A percentile compares a stretch with the other conserved stretches of the same genome.
phyloP scores from a whole-genome alignment of 2,329 filamentous ascomycete genomes.

The Colletotrichum siamense region DNA sequence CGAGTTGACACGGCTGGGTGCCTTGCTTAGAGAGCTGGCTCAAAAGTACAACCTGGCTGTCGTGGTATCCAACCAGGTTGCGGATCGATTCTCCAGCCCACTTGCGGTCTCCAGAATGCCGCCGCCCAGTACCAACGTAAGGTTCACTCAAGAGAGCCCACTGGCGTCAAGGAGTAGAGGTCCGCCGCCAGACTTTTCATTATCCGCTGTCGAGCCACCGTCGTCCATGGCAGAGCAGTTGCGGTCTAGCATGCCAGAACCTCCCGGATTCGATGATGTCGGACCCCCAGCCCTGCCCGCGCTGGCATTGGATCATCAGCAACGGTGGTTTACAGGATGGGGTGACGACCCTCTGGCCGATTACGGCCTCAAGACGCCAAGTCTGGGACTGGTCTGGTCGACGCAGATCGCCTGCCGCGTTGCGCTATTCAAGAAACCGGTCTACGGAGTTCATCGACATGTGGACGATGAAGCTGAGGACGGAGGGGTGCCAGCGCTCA shows the following conservation, averaged over 20 bases:
- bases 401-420: constrained; percentile 87
- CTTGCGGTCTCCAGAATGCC: constrained; percentile 26
- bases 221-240: constrained; percentile 43
- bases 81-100: constrained; percentile 73
- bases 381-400: constrained; percentile 87
- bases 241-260: constrained; percentile 38
- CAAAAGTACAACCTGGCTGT: constrained; percentile 77
- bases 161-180: constrained; percentile 50
- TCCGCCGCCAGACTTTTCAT: constrained; percentile 30
- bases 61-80: constrained; percentile 94
- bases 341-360: constrained; percentile 67
- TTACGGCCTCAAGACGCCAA: constrained; percentile 76
- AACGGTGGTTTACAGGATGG: constrained; percentile 96
- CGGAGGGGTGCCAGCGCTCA: constrained; percentile 49
- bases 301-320: constrained; percentile 84
- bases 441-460: constrained; percentile 43
- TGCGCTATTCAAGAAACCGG: constrained; percentile 76
- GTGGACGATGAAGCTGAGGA: constrained; percentile 47
- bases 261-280: constrained; percentile 45
- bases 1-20: constrained; percentile 79
- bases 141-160: constrained; percentile 50
- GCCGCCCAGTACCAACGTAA: constrained; percentile 16
- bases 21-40: constrained; percentile 78
- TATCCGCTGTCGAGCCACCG: constrained; percentile 35
- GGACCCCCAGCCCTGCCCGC: constrained; percentile 49